These are phyloP conservation scores for Clitopilus hobsonii DNA, from an alignment of 768 basidiomycete species.

Conservation along the genomic window DNA sequence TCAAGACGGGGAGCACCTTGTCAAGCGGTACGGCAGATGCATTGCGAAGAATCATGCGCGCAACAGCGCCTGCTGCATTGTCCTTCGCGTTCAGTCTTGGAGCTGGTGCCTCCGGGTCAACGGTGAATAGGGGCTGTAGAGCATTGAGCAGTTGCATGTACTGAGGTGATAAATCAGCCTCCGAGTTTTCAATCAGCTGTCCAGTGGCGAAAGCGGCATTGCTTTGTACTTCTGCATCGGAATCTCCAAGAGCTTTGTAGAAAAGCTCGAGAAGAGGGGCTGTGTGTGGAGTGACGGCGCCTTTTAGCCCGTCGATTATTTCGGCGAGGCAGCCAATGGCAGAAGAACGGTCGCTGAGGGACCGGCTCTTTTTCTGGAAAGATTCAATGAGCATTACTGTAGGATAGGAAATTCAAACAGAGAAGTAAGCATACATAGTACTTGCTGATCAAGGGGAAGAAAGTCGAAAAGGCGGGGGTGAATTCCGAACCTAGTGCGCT, in stretches of 20 bases:
- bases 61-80: conserved; percentile 94
- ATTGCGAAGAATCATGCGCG: conserved; percentile 82
- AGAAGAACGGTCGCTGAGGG: conserved; percentile 87
- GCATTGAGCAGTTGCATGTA: conserved; percentile 74
- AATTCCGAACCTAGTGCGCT: conserved; percentile 85
- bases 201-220: conserved; percentile 95
- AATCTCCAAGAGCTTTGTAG: conserved; percentile 75
- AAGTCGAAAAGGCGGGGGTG: conserved; percentile 72
- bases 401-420: neutral
- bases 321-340: conserved; percentile 93
- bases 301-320: conserved; percentile 90
- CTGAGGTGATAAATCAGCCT: conserved; percentile 76
- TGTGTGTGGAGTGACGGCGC: conserved; percentile 80
- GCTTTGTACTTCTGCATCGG: conserved; percentile 90
- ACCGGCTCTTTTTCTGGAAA: conserved; percentile 74
- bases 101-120: conserved; percentile 56
- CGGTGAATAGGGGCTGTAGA: conserved; percentile 77
- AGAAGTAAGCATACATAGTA: conserved; percentile 69
- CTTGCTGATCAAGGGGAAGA: conserved; percentile 85
- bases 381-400: neutral
- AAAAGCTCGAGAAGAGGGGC: conserved; percentile 79
- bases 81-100: conserved; percentile 83
- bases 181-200: conserved; percentile 83
- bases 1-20: conserved; percentile 82
- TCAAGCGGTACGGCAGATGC: conserved; percentile 77